phyloP scores from a whole-genome alignment of 2,329 filamentous ascomycete genomes.

The Phaeosphaeriaceae sp. region DNA sequence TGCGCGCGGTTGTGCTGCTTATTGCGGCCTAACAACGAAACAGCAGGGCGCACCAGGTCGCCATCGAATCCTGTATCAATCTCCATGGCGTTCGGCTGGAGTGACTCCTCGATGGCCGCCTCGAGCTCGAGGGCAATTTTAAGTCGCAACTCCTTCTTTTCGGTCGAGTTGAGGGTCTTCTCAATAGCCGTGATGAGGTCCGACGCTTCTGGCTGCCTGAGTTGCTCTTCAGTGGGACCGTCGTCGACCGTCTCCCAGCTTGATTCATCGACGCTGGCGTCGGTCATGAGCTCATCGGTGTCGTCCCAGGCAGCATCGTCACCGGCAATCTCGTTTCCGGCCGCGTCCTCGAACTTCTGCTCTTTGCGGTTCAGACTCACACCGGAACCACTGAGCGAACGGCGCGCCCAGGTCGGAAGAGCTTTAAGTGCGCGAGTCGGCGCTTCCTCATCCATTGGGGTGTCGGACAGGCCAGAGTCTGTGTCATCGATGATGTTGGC shows the following conservation, averaged over 20 bases:
- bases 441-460: background rate
- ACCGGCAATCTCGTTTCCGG: background rate
- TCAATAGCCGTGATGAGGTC: background rate
- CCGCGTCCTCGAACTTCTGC: slow-evolving; percentile 1
- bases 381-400: background rate
- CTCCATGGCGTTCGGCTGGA: no score
- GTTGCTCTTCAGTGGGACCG: background rate
- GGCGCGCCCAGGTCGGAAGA: background rate
- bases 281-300: background rate
- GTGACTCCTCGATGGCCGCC: background rate
- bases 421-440: background rate
- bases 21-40: background rate
- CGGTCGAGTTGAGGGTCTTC: background rate
- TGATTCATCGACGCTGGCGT: background rate
- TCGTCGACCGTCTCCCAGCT: background rate
- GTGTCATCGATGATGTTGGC: background rate
- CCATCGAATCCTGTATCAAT: no score
- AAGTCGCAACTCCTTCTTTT: background rate
- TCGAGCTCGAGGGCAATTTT: background rate
- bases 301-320: slow-evolving; percentile 1
- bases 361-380: background rate
- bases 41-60: background rate
- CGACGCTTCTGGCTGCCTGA: background rate
- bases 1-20: background rate
- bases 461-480: background rate